Evolutionary conservation across 2,329 filamentous ascomycete species (phyloP).

Genomic region (Endoconidiophora laricicola): DNA sequence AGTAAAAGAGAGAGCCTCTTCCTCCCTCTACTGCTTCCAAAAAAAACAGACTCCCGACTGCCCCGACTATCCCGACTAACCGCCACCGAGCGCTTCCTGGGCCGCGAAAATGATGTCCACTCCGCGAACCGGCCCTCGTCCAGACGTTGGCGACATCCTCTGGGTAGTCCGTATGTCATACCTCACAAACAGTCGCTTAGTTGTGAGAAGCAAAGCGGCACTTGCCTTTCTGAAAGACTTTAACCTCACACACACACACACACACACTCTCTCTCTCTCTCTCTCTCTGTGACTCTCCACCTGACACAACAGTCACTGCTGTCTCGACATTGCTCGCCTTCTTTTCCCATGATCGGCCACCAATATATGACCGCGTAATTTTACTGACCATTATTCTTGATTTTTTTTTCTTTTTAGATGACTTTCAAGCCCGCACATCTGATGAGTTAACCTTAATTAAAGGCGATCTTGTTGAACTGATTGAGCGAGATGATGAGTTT

Average conservation of each 20-base stretch:
- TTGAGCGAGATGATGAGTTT: conserved; percentile 78
- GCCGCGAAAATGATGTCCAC: conserved; percentile 25
- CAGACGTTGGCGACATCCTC: conserved; percentile 49
- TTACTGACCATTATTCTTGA: conserved; percentile 11
- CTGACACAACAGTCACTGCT: background rate
- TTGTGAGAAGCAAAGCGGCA: no score
- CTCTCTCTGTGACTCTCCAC: background rate
- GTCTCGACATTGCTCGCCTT: conserved; percentile 7
- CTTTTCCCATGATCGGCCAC: background rate
- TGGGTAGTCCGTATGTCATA: conserved; percentile 51
- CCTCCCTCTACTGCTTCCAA: background rate
- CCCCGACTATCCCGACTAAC: background rate
- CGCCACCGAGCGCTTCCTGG: no score
- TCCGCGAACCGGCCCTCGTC: conserved; percentile 21
- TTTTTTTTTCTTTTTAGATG: conserved; percentile 38
- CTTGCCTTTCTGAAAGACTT: no score
- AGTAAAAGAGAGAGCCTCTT: background rate
- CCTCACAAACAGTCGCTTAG: no score
- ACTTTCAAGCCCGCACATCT: conserved; percentile 78
- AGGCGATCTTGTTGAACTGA: conserved; percentile 66
- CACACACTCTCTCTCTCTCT: no score
- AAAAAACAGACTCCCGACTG: background rate
- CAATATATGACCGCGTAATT: background rate
- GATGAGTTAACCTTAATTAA: conserved; percentile 84
- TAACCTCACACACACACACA: no score